Conservation (phyloP, 1,284 basidiomycete species). For the Retiboletus flavoniger region DNA sequence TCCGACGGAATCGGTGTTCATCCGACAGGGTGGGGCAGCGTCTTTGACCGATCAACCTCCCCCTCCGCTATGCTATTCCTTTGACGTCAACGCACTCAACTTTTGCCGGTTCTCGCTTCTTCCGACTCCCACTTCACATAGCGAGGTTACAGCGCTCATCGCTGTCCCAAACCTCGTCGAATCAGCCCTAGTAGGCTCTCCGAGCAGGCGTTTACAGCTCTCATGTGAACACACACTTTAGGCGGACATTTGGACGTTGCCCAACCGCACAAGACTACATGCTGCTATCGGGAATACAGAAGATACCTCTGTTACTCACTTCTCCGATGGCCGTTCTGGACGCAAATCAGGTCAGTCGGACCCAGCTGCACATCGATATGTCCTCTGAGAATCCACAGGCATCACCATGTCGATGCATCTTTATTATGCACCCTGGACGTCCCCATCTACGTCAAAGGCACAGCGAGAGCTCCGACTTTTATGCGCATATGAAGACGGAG, state of each 20-base stretch:
- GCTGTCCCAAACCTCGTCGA: conserved; percentile 86
- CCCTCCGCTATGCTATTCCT: conserved; percentile 58
- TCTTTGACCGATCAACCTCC: conserved; percentile 46
- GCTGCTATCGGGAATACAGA: conserved; percentile 70
- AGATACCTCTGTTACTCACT: conserved; percentile 27
- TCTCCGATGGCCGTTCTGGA: conserved; percentile 43
- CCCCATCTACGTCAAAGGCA: conserved; percentile 34
- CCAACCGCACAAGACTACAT: conserved; percentile 63
- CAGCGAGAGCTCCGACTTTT: conserved; percentile 53
- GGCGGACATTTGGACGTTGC: conserved; percentile 81
- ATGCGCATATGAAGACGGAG: conserved; percentile 80
- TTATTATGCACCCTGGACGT: conserved; percentile 36
- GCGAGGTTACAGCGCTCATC: conserved; percentile 48
- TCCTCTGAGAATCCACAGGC: conserved; percentile 42
- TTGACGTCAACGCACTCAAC: conserved; percentile 88
- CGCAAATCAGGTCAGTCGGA: conserved; percentile 36
- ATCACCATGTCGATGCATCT: conserved; percentile 86
- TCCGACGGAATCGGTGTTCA: conserved; percentile 42
- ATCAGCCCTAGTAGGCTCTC: conserved; percentile 66
- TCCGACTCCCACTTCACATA: conserved; percentile 17
- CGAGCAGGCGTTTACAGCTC: neutral
- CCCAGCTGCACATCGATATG: neutral
- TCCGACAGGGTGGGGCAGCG: conserved; percentile 55
- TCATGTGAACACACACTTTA: conserved; percentile 29
- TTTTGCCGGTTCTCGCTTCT: conserved; percentile 79